Evolutionary conservation across 768 basidiomycete genomes (phyloP).

Genomic region (Trametes cubensis): DNA sequence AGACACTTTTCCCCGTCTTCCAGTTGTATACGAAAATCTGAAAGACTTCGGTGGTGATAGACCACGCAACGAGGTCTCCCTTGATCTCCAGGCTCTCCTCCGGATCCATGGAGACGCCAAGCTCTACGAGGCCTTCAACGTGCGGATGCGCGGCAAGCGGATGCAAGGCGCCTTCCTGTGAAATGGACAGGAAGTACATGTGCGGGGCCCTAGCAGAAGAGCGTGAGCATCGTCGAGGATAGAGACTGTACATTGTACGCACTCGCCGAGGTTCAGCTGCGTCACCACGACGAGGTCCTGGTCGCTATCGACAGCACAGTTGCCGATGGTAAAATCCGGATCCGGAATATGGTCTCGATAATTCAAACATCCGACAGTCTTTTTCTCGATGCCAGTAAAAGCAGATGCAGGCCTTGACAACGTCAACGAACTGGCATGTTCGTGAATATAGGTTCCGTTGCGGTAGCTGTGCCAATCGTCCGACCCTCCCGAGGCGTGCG

Average conservation of each 20-base stretch:
- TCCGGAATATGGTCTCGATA: neutral
- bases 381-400: neutral
- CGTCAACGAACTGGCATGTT: neutral
- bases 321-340: neutral
- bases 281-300: conserved; percentile 6
- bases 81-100: conserved; percentile 5
- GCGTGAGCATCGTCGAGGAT: neutral
- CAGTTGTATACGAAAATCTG: conserved; percentile 3
- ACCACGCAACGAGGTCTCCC: conserved; percentile 7
- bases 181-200: conserved; percentile 10
- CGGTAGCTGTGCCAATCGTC: neutral
- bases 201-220: neutral
- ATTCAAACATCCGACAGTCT: neutral
- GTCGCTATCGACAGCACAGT: neutral
- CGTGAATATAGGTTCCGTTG: neutral
- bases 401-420: conserved; percentile 1
- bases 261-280: conserved; percentile 10
- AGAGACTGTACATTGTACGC: neutral
- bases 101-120: neutral
- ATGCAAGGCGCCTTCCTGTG: conserved; percentile 4
- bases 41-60: neutral
- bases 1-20: conserved; percentile 4
- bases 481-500: neutral
- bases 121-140: neutral
- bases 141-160: neutral